Percentiles rank a stretch among this genome's conserved stretches.
Evolutionary conservation across 1,284 basidiomycete species (phyloP).

Genomic region (Leccinum subfulvum): DNA sequence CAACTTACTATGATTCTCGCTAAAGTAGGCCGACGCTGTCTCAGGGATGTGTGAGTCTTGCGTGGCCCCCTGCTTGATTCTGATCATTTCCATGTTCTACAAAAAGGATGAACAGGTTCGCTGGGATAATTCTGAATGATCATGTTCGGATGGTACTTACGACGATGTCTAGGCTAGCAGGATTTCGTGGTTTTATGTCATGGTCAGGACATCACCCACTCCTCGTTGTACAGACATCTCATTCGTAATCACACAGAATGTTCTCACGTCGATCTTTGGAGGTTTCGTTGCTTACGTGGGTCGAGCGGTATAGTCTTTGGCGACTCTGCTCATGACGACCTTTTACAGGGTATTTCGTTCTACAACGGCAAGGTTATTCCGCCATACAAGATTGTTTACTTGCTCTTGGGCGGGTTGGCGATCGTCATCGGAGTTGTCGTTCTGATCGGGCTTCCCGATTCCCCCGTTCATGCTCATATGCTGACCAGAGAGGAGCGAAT

Average conservation of each 20-base stretch:
- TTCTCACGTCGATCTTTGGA: conserved; percentile 62
- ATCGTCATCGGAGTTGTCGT: conserved; percentile 58
- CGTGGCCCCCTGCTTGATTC: conserved; percentile 61
- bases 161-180: conserved; percentile 43
- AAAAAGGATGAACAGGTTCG: conserved; percentile 65
- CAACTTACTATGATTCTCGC: neutral
- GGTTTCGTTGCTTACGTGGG: conserved; percentile 65
- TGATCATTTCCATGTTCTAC: conserved; percentile 69
- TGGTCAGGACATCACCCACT: conserved; percentile 39
- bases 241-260: conserved; percentile 41
- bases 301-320: neutral
- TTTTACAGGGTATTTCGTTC: conserved; percentile 54
- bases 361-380: conserved; percentile 46
- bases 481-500: conserved; percentile 61
- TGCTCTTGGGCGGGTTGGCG: conserved; percentile 59
- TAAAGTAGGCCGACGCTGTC: neutral
- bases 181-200: conserved; percentile 69
- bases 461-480: conserved; percentile 58
- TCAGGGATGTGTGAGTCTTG: conserved; percentile 67
- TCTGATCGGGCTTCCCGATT: conserved; percentile 64
- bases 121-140: neutral
- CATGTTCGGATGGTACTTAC: neutral
- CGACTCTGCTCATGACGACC: neutral
- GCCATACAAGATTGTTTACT: conserved; percentile 63
- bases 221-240: neutral